Percentiles rank a stretch among this genome's conserved stretches.
Conservation (phyloP, 768 basidiomycete genomes). For the Dentipellis sp. region DNA sequence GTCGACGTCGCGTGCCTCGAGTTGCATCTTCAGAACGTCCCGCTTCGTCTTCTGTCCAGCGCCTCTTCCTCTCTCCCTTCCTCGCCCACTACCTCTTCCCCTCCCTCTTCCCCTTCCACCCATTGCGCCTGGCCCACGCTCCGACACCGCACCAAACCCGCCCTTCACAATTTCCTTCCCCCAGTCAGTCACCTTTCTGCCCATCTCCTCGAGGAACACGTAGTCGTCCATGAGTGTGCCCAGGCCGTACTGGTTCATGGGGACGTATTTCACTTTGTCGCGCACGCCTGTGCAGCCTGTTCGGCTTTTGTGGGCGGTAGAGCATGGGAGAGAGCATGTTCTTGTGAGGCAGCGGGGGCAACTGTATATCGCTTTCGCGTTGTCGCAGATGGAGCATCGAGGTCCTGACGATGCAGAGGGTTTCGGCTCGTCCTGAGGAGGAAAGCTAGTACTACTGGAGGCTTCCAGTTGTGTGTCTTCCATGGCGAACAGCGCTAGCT, state of each 20-base stretch:
- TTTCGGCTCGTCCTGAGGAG: neutral
- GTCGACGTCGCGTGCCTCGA: conserved; percentile 59
- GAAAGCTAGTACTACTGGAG: no score
- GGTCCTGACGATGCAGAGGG: conserved; percentile 11
- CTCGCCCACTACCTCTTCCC: conserved; percentile 22
- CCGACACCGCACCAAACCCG: conserved; percentile 33
- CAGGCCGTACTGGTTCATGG: conserved; percentile 80
- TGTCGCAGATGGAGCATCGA: conserved; percentile 8
- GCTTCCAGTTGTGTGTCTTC: no score
- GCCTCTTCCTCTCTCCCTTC: conserved; percentile 22
- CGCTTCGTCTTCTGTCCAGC: conserved; percentile 42
- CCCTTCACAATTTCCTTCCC: conserved; percentile 61
- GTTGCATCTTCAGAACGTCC: conserved; percentile 57
- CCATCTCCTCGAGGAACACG: conserved; percentile 74
- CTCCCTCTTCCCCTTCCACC: conserved; percentile 7
- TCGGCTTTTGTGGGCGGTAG: conserved; percentile 52
- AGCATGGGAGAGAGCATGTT: conserved; percentile 69
- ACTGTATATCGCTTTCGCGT: conserved; percentile 47
- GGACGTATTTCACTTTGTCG: conserved; percentile 63
- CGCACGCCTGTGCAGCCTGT: conserved; percentile 63
- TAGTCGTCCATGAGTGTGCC: conserved; percentile 89
- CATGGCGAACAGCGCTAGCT: no score
- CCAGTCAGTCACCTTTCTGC: conserved; percentile 66
- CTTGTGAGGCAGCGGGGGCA: conserved; percentile 68
- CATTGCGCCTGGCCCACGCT: neutral